Evolutionary conservation across 2,329 filamentous ascomycete species (phyloP).

Genomic region (Neofusicoccum cordaticola): DNA sequence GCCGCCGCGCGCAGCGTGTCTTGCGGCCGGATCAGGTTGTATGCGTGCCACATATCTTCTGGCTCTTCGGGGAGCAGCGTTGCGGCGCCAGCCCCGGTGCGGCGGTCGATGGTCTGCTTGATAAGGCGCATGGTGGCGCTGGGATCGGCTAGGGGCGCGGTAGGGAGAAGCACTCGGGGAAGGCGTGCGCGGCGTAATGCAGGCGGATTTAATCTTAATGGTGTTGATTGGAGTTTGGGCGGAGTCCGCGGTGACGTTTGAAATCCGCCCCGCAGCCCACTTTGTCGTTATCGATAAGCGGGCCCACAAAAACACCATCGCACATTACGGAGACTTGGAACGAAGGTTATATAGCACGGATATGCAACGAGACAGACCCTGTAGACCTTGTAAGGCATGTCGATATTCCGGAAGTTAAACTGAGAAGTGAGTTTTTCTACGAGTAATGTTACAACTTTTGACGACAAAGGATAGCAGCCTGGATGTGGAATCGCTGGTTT

Average conservation of each 20-base stretch:
- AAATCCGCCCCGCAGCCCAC: background rate
- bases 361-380: no score
- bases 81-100: constrained; percentile 63
- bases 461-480: no score
- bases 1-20: constrained; percentile 66
- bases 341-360: no score
- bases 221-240: background rate
- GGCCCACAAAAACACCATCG: no score
- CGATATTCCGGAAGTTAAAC: no score
- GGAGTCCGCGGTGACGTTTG: background rate
- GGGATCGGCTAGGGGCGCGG: background rate
- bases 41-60: constrained; percentile 78
- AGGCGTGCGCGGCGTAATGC: no score
- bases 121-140: constrained; percentile 59
- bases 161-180: no score
- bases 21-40: constrained; percentile 66
- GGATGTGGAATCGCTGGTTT: background rate
- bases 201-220: background rate
- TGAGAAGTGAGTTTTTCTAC: no score
- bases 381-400: no score
- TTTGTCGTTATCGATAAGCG: constrained; percentile 3
- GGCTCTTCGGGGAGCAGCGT: constrained; percentile 69
- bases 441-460: no score
- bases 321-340: no score
- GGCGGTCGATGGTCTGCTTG: constrained; percentile 62